Evolutionary conservation across 2,329 filamentous ascomycete species (phyloP).

Genomic region (Venturia asperata): DNA sequence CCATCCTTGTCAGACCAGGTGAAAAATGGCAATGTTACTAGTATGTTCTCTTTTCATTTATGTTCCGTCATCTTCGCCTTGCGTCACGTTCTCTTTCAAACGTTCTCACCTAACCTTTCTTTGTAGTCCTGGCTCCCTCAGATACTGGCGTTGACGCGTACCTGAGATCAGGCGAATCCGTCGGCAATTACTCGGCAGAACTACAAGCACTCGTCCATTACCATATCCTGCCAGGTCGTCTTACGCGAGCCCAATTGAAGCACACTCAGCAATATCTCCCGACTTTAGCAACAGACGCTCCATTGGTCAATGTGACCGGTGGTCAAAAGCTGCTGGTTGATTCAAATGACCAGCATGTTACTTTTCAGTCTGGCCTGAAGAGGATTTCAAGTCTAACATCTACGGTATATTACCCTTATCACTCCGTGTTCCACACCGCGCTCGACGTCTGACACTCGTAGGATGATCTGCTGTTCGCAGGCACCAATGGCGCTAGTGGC

Average conservation of each 20-base stretch:
- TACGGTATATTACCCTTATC: neutral
- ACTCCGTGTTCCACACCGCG: neutral
- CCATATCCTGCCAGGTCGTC: neutral
- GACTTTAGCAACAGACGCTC: neutral
- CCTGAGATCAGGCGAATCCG: neutral
- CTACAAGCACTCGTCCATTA: neutral
- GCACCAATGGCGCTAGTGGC: neutral
- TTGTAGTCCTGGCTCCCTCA: neutral
- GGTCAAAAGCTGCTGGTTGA: neutral
- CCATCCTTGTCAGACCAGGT: neutral
- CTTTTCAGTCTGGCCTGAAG: constrained; percentile 6
- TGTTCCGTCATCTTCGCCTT: neutral
- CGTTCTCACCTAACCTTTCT: neutral
- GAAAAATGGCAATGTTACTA: neutral
- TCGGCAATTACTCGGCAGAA: neutral
- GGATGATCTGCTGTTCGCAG: neutral
- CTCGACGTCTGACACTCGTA: neutral
- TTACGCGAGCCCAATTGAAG: neutral
- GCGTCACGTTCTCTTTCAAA: neutral
- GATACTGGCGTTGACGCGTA: neutral
- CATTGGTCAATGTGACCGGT: neutral
- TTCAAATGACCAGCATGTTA: neutral
- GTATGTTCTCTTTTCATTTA: neutral
- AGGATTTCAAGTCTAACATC: constrained; percentile 3
- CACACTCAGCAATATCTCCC: neutral